A percentile compares a stretch with the other conserved stretches of the same genome.
Conservation (phyloP, 768 basidiomycete species). For the Xanthoconium stramineum region DNA sequence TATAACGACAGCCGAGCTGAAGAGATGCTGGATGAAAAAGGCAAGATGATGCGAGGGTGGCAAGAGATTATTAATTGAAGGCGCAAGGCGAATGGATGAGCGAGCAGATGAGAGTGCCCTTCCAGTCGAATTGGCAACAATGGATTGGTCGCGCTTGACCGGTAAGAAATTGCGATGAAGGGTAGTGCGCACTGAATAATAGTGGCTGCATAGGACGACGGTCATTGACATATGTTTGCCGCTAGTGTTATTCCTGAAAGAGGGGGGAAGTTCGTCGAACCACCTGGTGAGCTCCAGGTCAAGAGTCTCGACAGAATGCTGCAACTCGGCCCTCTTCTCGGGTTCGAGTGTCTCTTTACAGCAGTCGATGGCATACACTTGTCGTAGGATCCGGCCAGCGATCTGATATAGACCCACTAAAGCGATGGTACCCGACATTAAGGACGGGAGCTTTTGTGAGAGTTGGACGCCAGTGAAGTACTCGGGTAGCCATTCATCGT, state of each 20-base stretch:
- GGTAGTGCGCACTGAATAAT: conserved; percentile 83
- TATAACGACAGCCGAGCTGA: conserved; percentile 85
- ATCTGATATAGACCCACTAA: conserved; percentile 80
- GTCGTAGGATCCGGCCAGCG: conserved; percentile 74
- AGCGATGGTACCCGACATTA: conserved; percentile 82
- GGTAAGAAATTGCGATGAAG: conserved; percentile 87
- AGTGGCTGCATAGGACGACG: conserved; percentile 82
- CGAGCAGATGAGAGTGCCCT: conserved; percentile 85
- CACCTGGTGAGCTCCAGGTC: conserved; percentile 77
- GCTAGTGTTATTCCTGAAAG: conserved; percentile 72
- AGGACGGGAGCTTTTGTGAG: conserved; percentile 52
- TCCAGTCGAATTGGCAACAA: conserved; percentile 66
- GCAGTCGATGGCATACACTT: conserved; percentile 79
- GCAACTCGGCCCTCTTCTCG: conserved; percentile 72
- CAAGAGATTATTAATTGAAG: conserved; percentile 79
- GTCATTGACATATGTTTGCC: conserved; percentile 85
- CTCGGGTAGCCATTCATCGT: conserved; percentile 73
- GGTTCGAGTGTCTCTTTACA: conserved; percentile 72
- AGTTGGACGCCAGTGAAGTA: conserved; percentile 66
- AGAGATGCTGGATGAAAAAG: conserved; percentile 86
- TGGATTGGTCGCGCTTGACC: conserved; percentile 66
- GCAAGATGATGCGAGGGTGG: conserved; percentile 85
- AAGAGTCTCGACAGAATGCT: conserved; percentile 71
- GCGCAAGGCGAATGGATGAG: conserved; percentile 80
- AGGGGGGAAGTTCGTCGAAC: conserved; percentile 73